Evolutionary conservation across 345 rosid species (phyloP).

Genomic region (Odontarrhena argentea): DNA sequence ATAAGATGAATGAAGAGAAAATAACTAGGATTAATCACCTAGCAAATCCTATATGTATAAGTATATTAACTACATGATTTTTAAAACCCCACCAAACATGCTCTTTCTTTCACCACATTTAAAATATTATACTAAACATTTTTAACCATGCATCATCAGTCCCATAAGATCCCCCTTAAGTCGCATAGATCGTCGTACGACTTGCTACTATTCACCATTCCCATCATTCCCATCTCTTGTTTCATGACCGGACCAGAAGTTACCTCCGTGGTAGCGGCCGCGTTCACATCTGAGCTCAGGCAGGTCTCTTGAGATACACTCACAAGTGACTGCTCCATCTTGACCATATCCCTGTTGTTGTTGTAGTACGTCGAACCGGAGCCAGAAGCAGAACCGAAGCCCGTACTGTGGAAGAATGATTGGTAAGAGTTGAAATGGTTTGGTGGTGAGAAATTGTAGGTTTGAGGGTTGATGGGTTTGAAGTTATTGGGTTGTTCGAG

Average conservation of each 20-base stretch:
- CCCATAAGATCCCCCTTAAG: constrained; percentile 40
- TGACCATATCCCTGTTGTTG: constrained; percentile 38
- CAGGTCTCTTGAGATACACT: constrained; percentile 45
- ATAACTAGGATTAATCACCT: constrained; percentile 34
- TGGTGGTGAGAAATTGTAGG: constrained; percentile 33
- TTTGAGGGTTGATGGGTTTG: constrained; percentile 36
- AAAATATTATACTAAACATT: constrained; percentile 27
- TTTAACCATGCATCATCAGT: constrained; percentile 11
- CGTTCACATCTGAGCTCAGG: constrained; percentile 41
- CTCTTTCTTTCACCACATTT: constrained; percentile 29
- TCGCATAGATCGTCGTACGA: constrained; percentile 42
- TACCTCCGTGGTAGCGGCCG: constrained; percentile 31
- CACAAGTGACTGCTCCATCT: constrained; percentile 42
- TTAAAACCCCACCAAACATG: constrained; percentile 34
- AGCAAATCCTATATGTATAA: constrained; percentile 34
- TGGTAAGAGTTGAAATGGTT: constrained; percentile 33
- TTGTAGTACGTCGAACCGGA: constrained; percentile 25
- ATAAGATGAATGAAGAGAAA: constrained; percentile 18
- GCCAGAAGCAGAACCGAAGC: constrained; percentile 25
- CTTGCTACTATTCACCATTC: constrained; percentile 33
- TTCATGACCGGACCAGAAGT: constrained; percentile 39
- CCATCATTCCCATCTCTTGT: constrained; percentile 41
- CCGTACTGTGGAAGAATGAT: constrained; percentile 33
- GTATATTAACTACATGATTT: constrained; percentile 32
- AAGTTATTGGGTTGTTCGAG: constrained; percentile 30